A percentile compares a stretch with the other conserved stretches of the same genome.
Conservation (phyloP, 495 filamentous ascomycete species). For the Cercophora sp. region DNA sequence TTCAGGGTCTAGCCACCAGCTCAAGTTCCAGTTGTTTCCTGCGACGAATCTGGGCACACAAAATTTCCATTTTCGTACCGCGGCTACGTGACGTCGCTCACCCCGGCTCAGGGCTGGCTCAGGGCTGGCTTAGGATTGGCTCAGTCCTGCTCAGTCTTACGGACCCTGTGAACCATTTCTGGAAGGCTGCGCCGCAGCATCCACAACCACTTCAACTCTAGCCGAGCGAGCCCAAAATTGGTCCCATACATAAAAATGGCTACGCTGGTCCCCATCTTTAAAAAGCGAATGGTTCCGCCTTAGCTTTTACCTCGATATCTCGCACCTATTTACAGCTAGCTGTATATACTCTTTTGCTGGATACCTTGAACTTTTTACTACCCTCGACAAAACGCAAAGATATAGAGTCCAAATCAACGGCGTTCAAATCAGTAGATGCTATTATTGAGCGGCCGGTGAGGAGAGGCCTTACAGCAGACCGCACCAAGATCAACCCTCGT, state of each 20-base stretch:
- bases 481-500: slow-evolving; percentile 4
- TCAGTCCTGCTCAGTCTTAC: too few relatives aligned
- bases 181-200: not conserved
- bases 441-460: not conserved
- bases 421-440: not conserved
- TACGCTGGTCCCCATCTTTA: too few relatives aligned
- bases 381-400: not conserved
- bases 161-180: not conserved
- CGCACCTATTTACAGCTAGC: too few relatives aligned
- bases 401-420: not conserved
- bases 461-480: slow-evolving; percentile 1
- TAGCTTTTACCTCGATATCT: not conserved
- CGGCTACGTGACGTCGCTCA: not conserved
- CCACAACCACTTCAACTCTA: not conserved
- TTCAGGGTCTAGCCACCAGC: too few relatives aligned
- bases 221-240: too few relatives aligned
- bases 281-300: not conserved
- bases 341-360: not conserved
- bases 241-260: too few relatives aligned
- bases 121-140: not conserved
- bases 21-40: too few relatives aligned
- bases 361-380: not conserved
- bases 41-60: not conserved
- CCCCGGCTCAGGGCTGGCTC: too few relatives aligned
- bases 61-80: not conserved